A percentile compares a stretch with the other conserved stretches of the same genome.
These are phyloP conservation scores for Epichloe glyceriae DNA, from an alignment of 2,329 filamentous ascomycete genomes.

Conservation along the genomic window DNA sequence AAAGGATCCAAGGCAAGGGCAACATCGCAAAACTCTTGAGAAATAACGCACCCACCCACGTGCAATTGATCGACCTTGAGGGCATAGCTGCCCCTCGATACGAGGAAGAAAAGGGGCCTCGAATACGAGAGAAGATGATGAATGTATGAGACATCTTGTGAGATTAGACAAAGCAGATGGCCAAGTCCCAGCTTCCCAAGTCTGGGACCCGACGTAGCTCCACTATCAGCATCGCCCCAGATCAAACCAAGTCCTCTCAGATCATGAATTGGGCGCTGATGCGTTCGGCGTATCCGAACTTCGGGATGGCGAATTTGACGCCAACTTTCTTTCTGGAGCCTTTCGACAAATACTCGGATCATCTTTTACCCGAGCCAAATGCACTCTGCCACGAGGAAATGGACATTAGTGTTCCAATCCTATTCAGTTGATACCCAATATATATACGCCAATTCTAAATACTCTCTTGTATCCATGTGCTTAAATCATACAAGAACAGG, in stretches of 20 bases:
- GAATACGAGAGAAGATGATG: background rate
- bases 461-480: background rate
- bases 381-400: slow-evolving; percentile 27
- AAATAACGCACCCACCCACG: background rate
- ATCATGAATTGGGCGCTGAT: slow-evolving; percentile 22
- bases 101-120: background rate
- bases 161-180: background rate
- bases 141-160: background rate
- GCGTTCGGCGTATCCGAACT: slow-evolving; percentile 31
- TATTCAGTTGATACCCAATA: slow-evolving; percentile 7
- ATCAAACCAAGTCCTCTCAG: slow-evolving; percentile 21
- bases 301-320: slow-evolving; percentile 35
- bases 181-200: background rate
- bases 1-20: too few relatives aligned
- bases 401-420: background rate
- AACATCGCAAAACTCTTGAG: background rate
- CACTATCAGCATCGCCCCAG: slow-evolving; percentile 18
- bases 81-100: background rate
- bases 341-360: slow-evolving; percentile 21
- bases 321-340: slow-evolving; percentile 35
- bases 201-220: slow-evolving; percentile 13
- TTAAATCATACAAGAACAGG: background rate
- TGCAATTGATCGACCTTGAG: background rate
- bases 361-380: slow-evolving; percentile 28
- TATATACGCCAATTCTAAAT: slow-evolving; percentile 5